Conservation (phyloP, 225 moss, liverwort and hornwort genomes). For the Lunularia cruciata region DNA sequence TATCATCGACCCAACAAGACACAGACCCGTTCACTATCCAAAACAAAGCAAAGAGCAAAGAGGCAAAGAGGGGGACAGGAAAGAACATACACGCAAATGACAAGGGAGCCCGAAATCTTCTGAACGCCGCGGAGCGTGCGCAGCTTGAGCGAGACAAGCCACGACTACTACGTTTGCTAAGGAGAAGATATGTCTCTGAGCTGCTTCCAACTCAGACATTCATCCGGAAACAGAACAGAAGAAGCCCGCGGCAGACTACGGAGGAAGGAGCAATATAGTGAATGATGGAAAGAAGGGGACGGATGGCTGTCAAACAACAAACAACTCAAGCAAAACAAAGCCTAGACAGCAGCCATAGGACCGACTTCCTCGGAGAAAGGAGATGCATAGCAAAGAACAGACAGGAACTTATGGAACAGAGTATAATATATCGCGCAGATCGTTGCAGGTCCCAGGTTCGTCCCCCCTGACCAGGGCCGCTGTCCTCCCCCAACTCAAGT, state of each 20-base stretch:
- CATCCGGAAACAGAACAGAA: background rate
- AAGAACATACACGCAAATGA: background rate
- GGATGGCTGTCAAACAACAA: background rate
- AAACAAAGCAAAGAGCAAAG: background rate
- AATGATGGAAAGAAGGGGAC: background rate
- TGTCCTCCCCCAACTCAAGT: background rate
- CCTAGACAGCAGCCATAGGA: background rate
- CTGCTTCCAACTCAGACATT: too few relatives aligned
- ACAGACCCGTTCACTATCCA: background rate
- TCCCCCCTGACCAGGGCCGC: constrained; percentile 4
- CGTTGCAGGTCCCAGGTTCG: constrained; percentile 6
- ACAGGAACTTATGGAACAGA: too few relatives aligned
- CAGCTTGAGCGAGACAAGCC: background rate
- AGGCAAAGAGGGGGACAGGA: too few relatives aligned
- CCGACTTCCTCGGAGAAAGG: background rate
- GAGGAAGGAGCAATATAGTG: too few relatives aligned
- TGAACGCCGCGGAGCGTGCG: background rate
- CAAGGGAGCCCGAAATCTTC: background rate
- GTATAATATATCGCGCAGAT: background rate
- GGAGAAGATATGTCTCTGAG: too few relatives aligned
- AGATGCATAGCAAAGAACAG: background rate
- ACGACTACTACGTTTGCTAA: background rate
- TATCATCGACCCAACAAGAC: too few relatives aligned
- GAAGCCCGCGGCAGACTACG: background rate
- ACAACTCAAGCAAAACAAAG: background rate